These are phyloP conservation scores for Zymoseptoria brevis DNA, from an alignment of 2,329 filamentous ascomycete species.

Conservation along the genomic window DNA sequence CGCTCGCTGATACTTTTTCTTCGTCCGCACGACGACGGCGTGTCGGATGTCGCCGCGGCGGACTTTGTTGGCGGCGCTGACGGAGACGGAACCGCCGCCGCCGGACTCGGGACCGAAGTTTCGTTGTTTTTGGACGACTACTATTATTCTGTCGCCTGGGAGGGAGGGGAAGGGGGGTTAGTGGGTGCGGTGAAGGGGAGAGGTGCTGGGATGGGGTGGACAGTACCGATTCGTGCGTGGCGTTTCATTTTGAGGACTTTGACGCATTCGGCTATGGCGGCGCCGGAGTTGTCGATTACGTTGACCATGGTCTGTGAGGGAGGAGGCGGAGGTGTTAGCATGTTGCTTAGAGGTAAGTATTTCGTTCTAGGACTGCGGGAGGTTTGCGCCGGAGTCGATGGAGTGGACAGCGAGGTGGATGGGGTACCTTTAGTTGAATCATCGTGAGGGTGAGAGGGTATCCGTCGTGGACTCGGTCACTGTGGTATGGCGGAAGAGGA, in stretches of 20 bases:
- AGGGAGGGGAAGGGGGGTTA: background rate
- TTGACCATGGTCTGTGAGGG: conserved; percentile 76
- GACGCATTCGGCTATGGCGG: conserved; percentile 92
- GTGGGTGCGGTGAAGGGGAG: background rate
- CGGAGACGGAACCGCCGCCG: conserved; percentile 60
- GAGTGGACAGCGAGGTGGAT: background rate
- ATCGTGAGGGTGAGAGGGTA: conserved; percentile 49
- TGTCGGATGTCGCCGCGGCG: conserved; percentile 93
- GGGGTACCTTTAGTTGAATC: conserved; percentile 54
- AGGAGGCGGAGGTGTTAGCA: background rate
- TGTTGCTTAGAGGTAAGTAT: background rate
- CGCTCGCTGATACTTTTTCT: conserved; percentile 74
- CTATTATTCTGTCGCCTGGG: conserved; percentile 87
- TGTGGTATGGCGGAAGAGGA: background rate
- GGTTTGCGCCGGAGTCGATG: background rate
- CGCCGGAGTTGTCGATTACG: conserved; percentile 99
- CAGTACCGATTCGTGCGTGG: conserved; percentile 76
- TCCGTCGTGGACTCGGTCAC: background rate
- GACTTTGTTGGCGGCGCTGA: conserved; percentile 79
- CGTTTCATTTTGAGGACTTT: conserved; percentile 86
- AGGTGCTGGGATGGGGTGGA: background rate
- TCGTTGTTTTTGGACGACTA: conserved; percentile 95
- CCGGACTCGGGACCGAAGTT: conserved; percentile 63
- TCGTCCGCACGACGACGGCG: conserved; percentile 87
- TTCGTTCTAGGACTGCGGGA: background rate